A percentile compares a stretch with the other conserved stretches of the same genome.
These are phyloP conservation scores for Penicillium egyptiacum DNA, from an alignment of 495 filamentous ascomycete genomes.

Conservation along the genomic window DNA sequence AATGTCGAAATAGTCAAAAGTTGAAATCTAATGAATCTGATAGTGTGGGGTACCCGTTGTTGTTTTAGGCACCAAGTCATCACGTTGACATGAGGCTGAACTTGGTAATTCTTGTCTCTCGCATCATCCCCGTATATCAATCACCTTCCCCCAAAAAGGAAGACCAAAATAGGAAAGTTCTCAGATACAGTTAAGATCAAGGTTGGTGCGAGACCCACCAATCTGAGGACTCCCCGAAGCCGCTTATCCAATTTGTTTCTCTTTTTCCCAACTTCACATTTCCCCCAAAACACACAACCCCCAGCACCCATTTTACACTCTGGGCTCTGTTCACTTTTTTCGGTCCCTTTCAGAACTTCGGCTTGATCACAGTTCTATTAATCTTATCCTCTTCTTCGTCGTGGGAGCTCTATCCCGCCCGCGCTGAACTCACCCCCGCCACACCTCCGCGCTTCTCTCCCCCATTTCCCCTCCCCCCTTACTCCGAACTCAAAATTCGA, in stretches of 20 bases:
- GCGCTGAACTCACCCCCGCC: constrained; percentile 22
- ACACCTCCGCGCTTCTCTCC: constrained; percentile 22
- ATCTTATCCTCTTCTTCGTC: constrained; percentile 12
- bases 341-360: neutral
- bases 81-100: constrained; percentile 5
- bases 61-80: neutral
- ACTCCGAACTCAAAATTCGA: constrained; percentile 12
- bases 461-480: constrained; percentile 21
- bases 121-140: neutral
- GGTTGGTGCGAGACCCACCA: constrained; percentile 12
- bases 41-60: constrained; percentile 4
- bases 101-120: neutral
- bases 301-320: neutral
- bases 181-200: constrained; percentile 1
- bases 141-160: neutral
- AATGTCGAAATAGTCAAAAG: neutral
- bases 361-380: neutral
- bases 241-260: constrained; percentile 34
- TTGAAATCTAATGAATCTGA: neutral
- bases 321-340: neutral
- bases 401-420: constrained; percentile 20
- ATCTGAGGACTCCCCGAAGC: constrained; percentile 13
- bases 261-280: constrained; percentile 24
- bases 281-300: constrained; percentile 4
- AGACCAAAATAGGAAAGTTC: neutral